Percentiles rank a stretch among this genome's conserved stretches.
Evolutionary conservation across 352 stramenopile genomes (phyloP).

Genomic region (Phytophthora pistaciae): DNA sequence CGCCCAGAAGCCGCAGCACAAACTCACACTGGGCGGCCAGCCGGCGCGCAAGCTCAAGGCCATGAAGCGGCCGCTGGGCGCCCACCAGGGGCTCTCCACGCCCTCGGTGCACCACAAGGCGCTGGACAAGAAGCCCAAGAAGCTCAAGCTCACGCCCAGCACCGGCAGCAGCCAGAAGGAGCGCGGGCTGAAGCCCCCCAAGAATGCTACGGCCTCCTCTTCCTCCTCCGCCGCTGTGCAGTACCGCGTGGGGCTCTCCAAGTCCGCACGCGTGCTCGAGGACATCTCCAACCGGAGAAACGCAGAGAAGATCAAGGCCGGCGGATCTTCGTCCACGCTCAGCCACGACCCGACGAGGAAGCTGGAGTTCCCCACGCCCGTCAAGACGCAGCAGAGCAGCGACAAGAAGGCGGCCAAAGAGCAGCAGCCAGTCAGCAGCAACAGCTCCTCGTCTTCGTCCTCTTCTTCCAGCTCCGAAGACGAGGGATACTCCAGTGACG

Average conservation of each 20-base stretch:
- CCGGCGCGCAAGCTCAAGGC: slow-evolving; percentile 47
- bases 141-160: slow-evolving; percentile 31
- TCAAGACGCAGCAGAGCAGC: slow-evolving; percentile 26
- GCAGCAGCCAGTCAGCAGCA: slow-evolving; percentile 17
- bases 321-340: neutral
- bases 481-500: slow-evolving; percentile 53
- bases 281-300: slow-evolving; percentile 53
- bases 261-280: slow-evolving; percentile 33
- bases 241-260: neutral
- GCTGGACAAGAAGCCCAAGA: slow-evolving; percentile 28
- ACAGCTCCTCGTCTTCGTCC: slow-evolving; percentile 9
- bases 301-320: neutral
- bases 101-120: slow-evolving; percentile 14
- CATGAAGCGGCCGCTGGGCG: slow-evolving; percentile 44
- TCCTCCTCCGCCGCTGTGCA: neutral
- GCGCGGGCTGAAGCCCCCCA: slow-evolving; percentile 14
- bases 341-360: slow-evolving; percentile 47
- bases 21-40: slow-evolving; percentile 51
- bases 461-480: slow-evolving; percentile 37
- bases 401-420: slow-evolving; percentile 8
- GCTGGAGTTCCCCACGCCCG: slow-evolving; percentile 56
- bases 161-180: slow-evolving; percentile 11
- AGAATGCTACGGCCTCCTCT: slow-evolving; percentile 9
- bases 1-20: slow-evolving; percentile 34
- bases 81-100: slow-evolving; percentile 16